These are phyloP conservation scores for Tulasnella sp. DNA, from an alignment of 768 basidiomycete genomes.

Conservation along the genomic window DNA sequence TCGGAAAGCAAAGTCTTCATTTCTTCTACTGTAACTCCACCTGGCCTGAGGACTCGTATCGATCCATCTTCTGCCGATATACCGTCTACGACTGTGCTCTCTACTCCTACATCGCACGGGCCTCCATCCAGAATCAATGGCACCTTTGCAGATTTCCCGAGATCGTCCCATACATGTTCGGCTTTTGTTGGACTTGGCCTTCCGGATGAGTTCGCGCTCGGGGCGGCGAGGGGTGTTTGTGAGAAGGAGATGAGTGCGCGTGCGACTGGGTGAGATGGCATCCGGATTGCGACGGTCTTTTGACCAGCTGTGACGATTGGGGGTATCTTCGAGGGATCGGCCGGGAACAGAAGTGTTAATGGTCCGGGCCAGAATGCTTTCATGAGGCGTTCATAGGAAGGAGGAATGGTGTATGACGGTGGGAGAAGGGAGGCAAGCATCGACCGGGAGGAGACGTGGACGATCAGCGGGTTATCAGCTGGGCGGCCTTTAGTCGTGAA, in stretches of 20 bases:
- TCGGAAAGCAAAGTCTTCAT: slow-evolving; percentile 49
- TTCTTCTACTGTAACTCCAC: slow-evolving; percentile 88
- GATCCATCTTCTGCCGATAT: slow-evolving; percentile 59
- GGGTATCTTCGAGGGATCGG: slow-evolving; percentile 57
- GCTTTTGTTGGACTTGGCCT: slow-evolving; percentile 91
- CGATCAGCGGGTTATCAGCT: slow-evolving; percentile 93
- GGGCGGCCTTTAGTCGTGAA: slow-evolving; percentile 90
- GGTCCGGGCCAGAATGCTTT: slow-evolving; percentile 92
- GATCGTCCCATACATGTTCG: slow-evolving; percentile 75
- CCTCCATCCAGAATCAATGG: slow-evolving; percentile 89
- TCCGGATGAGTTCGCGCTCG: slow-evolving; percentile 91
- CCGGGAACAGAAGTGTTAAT: slow-evolving; percentile 86
- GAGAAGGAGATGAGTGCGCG: slow-evolving; percentile 77
- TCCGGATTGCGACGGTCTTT: slow-evolving; percentile 79
- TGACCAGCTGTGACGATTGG: slow-evolving; percentile 74
- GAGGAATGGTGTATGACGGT: slow-evolving; percentile 53
- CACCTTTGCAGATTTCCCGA: slow-evolving; percentile 58
- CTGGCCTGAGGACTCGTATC: slow-evolving; percentile 81
- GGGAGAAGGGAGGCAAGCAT: slow-evolving; percentile 83
- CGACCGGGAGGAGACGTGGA: slow-evolving; percentile 78
- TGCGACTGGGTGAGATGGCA: slow-evolving; percentile 93
- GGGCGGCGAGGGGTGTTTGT: slow-evolving; percentile 80
- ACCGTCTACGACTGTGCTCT: slow-evolving; percentile 94
- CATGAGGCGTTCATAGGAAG: slow-evolving; percentile 69
- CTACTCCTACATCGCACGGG: slow-evolving; percentile 80